Base-by-base conservation (phyloP, 2,329 filamentous ascomycete genomes). In the Aspergillus sp. region DNA sequence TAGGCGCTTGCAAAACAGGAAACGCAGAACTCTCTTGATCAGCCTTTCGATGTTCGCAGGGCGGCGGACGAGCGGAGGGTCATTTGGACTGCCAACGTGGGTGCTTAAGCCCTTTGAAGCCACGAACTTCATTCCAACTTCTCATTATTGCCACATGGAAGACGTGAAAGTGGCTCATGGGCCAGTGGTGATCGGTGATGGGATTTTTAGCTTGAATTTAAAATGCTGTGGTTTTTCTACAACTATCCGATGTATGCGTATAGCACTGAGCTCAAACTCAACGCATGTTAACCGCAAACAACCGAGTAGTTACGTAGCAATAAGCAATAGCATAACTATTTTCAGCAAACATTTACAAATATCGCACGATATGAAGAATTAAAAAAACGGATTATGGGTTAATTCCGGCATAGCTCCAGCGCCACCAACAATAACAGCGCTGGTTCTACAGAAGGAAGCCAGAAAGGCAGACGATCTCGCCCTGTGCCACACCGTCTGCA, bases 401-500 rank as follows among this genome's bases (percentile, higher is more conserved):
- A 23, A 6, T 24, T 43, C 6, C 17, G 39, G 37, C 44, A 44
- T 39, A 49, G 46, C 37, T 8, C n/a, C 35, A n/a, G 43, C 52
- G 52, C 52, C 33, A 48, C 52, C 9, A 43, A 52, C 23, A 41
- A 40, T 41, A 33, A 46, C 35, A 12, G 27, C 27, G 27, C 27
- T 2, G 8, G 27, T 31, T 31, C 27, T 31, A 31, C 9, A 31
- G 27, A 31, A 31, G 27, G 9, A 31, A 9, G 27, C 9, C 24
- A 35, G 41, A 46, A 17, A 23, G 7, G 3, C 6, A 37, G 44
- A 33, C 59, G 55, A 51, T 58, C 46, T 58, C 46, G 49, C 53
- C 27, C 37, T 56, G 57, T 59, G 56, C 52, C 53, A 60, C 57
- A 50, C 41, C 33, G 12, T 49, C 27, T 53, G 45, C 48, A 47